Conservation (phyloP, 2,329 filamentous ascomycete genomes). For the Aspergillus sp. region DNA sequence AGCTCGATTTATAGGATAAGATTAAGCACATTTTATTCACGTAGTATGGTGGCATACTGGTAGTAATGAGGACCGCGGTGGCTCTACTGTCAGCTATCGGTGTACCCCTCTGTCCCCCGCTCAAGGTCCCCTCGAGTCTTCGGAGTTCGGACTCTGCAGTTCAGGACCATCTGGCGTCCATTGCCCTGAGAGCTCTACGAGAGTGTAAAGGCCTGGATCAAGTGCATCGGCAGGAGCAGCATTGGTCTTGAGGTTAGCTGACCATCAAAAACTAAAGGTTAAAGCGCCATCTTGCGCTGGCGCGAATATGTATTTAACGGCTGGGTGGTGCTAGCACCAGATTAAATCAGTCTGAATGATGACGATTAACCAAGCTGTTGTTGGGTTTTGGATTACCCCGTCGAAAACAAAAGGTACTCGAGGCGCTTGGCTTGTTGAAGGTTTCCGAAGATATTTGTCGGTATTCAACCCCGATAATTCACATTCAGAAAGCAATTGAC, state of each 20-base stretch:
- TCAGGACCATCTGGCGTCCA: neutral
- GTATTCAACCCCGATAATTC: neutral
- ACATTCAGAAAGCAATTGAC: neutral
- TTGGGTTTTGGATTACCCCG: no score
- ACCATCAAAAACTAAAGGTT: neutral
- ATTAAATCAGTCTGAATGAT: no score
- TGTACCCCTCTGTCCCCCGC: neutral
- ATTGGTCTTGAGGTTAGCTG: neutral
- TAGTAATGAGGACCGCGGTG: conserved; percentile 15
- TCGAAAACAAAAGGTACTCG: no score
- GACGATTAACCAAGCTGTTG: no score
- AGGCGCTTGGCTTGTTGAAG: no score
- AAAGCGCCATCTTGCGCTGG: neutral
- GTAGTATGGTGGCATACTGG: neutral
- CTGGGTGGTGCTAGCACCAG: no score
- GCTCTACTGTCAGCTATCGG: neutral
- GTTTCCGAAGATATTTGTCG: no score
- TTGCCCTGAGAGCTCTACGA: neutral
- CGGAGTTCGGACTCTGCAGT: neutral
- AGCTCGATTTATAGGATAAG: neutral
- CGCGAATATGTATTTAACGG: no score
- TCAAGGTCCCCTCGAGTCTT: neutral
- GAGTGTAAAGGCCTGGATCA: neutral
- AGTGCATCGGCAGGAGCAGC: neutral
- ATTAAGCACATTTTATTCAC: neutral